phyloP scores from a whole-genome alignment of 306 rosid genomes.

The Leucaena leucocephala region DNA sequence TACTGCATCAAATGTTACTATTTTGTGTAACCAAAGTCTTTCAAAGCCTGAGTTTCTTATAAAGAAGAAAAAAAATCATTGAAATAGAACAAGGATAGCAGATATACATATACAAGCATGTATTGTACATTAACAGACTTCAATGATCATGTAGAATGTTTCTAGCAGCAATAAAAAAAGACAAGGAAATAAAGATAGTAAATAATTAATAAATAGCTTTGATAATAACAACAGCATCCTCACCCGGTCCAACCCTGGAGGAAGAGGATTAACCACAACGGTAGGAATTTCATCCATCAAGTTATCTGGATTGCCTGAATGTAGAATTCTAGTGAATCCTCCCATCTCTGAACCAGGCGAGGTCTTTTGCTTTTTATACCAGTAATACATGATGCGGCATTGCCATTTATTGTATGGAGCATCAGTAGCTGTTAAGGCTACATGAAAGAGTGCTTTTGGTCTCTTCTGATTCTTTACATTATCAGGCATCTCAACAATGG shows the following conservation, averaged over 20 bases:
- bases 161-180: slow-evolving; percentile 18
- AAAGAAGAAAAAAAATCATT: background rate
- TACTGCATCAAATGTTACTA: slow-evolving; percentile 1
- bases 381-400: slow-evolving; percentile 92
- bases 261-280: slow-evolving; percentile 91
- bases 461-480: slow-evolving; percentile 56
- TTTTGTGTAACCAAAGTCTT: slow-evolving; percentile 10
- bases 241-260: slow-evolving; percentile 88
- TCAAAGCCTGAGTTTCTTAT: background rate
- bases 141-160: slow-evolving; percentile 15
- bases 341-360: slow-evolving; percentile 93
- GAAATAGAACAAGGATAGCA: slow-evolving; percentile 5
- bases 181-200: background rate
- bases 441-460: slow-evolving; percentile 67
- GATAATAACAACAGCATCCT: slow-evolving; percentile 42
- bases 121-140: slow-evolving; percentile 10
- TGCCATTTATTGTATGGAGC: slow-evolving; percentile 95
- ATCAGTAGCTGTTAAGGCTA: slow-evolving; percentile 93
- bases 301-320: slow-evolving; percentile 90
- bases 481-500: slow-evolving; percentile 83
- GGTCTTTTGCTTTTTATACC: slow-evolving; percentile 76
- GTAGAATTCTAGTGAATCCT: slow-evolving; percentile 91
- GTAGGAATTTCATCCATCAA: slow-evolving; percentile 99
- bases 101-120: slow-evolving; percentile 19
- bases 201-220: background rate